A percentile compares a stretch with the other conserved stretches of the same genome.
Evolutionary conservation across 1,284 basidiomycete species (phyloP).

Genomic region (Ganoderma sp.): DNA sequence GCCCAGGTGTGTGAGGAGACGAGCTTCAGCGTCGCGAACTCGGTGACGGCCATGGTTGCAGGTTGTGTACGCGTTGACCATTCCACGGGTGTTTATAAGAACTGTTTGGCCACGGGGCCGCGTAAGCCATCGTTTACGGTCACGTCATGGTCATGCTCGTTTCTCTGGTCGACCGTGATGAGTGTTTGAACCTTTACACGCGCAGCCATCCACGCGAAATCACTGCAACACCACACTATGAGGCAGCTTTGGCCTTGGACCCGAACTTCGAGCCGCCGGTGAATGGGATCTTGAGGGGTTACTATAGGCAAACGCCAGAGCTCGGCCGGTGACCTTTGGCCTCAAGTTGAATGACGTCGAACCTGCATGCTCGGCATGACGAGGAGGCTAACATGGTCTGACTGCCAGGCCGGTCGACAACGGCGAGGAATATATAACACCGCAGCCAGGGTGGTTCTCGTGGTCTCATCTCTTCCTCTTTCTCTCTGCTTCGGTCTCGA

Average conservation of each 20-base stretch:
- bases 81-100: not conserved
- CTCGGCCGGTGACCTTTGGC: not conserved
- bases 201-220: not conserved
- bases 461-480: not conserved
- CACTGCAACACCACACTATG: not conserved
- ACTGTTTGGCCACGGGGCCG: not conserved
- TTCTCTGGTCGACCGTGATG: not conserved
- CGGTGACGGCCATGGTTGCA: slow-evolving; percentile 35
- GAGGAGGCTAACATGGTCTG: not conserved
- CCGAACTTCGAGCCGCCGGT: not conserved
- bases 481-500: not conserved
- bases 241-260: not conserved
- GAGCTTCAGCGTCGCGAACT: slow-evolving; percentile 35
- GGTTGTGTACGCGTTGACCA: not conserved
- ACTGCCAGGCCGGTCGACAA: not conserved
- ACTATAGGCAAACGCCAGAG: not conserved
- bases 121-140: not conserved
- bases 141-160: not conserved
- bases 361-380: not conserved
- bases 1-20: slow-evolving; percentile 23
- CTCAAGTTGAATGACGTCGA: not conserved
- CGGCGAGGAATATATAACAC: not conserved
- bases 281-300: not conserved
- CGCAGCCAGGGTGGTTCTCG: not conserved
- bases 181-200: not conserved